Base-by-base conservation (phyloP, 148 eudicot genomes). In the Vaccinium myrtillus region DNA sequence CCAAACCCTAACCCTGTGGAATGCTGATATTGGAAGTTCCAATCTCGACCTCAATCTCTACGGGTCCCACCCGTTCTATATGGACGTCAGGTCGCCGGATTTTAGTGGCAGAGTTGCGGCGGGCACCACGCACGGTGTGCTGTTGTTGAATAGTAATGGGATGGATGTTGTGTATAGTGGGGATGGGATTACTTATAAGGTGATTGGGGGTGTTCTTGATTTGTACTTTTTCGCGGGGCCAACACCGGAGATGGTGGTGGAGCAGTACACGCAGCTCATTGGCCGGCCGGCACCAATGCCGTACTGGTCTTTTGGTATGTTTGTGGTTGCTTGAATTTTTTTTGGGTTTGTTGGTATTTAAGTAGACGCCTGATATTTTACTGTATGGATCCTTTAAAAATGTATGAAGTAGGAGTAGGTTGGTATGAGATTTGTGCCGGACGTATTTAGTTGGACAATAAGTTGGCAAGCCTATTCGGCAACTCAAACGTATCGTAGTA, bases 251-350 rank as follows among this genome's bases (percentile, higher is more conserved):
- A 53, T 75, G 56, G 97, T 94, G 55, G 80, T 93, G 74, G 92
- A 94, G 27, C 98, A 94, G 82, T 94, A 94, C 69, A 94, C 99
- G 0, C 88, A 90, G 81, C 85, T 96, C 10, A 83, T 96, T 49
- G 96, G 98, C 1, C 93, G 93, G 46, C 98, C 98, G 2, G 93
- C 98, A 0, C 93, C 96, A 16, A 93, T 96, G 99, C 99, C 99
- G 46, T 96, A 96, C 84, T 94, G 97, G 98, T 86, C 98, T n/a
- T 94, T 96, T 80, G 98, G 98, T 94, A 83, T 27, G 21, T 6
- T 6, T 71, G 19, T 27, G 46, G 32, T 5, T 4, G 46, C 18
- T 30, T 30, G 75, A 15, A 32, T 1, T 5, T 71, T 71, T 12
- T 71, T 36, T 36, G 39, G 15, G 19, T 27, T 67, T 25, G 6